These are phyloP conservation scores for Acorus gramineus DNA, from an alignment of 106 monocot genomes.

Conservation along the genomic window DNA sequence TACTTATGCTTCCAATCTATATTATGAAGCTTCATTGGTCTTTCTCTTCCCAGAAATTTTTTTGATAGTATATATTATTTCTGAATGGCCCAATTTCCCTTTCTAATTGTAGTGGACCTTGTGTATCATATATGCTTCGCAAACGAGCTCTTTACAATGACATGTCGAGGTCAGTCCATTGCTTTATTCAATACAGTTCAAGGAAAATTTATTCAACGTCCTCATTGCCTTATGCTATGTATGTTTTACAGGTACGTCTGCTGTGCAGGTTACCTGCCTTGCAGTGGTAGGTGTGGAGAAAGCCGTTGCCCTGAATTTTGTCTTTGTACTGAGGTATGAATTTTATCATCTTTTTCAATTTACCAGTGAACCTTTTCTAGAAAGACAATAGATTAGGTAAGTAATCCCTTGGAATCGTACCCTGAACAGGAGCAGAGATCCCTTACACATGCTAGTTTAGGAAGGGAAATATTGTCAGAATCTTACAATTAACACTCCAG, in stretches of 20 bases:
- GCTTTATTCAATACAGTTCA: no score
- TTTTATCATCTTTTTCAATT: not conserved
- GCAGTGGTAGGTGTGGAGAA: conserved; percentile 90
- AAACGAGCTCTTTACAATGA: conserved; percentile 98
- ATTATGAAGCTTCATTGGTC: no score
- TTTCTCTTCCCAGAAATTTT: no score
- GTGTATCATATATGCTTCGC: conserved; percentile 95
- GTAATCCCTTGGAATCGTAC: not conserved
- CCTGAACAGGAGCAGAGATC: no score
- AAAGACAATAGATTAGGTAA: not conserved
- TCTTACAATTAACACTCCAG: no score
- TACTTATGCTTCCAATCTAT: no score
- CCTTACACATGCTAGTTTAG: no score
- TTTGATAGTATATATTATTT: no score
- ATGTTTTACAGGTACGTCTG: conserved; percentile 55
- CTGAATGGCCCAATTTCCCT: no score
- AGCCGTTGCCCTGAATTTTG: conserved; percentile 80
- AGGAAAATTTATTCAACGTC: no score
- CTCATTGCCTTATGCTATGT: not conserved
- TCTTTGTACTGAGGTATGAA: conserved; percentile 75
- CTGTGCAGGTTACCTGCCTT: conserved; percentile 95
- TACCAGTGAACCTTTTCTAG: not conserved
- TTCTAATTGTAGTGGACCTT: conserved; percentile 58
- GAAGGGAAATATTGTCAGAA: no score
- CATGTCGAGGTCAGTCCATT: conserved; percentile 75